Base-by-base conservation (phyloP, 2,329 filamentous ascomycete genomes). In the Nakataea oryzae region DNA sequence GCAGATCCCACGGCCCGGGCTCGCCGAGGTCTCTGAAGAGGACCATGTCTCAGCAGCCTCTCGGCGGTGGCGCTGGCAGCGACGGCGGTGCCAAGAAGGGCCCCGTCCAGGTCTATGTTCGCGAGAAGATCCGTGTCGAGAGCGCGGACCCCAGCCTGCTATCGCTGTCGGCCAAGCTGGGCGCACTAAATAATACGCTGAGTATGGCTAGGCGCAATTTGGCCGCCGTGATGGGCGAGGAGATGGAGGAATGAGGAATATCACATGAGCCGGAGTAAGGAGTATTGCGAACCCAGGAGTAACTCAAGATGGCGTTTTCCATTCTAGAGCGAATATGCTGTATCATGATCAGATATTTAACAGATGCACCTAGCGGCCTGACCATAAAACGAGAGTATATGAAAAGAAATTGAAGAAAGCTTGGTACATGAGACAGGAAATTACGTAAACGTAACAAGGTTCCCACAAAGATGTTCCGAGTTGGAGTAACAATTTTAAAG, bases 51-150 rank as follows among this genome's bases (percentile, higher is more conserved):
- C 24, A 27, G 26, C 54, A 56, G 26, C 12, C 27, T 29, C 54
- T 56, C 54, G 28, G 24, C 12, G 26, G 54, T 8, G 21, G 41
- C 2, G 14, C 4, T n/a, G 41, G 41, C n/a, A 29, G 24, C 24
- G 56, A 28, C 6, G 56, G 56, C 5, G 56, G 56, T 32, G 59
- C 26, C 50, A 56, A 41, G 30, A 41, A 29, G 59, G 41, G 41
- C 41, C 47, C 59, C 17, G 24, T 9, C 6, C 86, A 95, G 64
- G 92, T 97, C 3, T 88, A 86, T 66, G 93, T 97, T 57, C 86
- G 88, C 67, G 93, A 97, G 73, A 97, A 97, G 76, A 84, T 96
- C 5, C 82, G 89, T 54, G 88, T 97, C 2, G 93, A 96, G 74
- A 93, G 86, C 69, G 90, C 92, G 62, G 93, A 97, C 73, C 93